Evolutionary conservation across 768 basidiomycete genomes (phyloP).

Genomic region (Dendrothele bispora): DNA sequence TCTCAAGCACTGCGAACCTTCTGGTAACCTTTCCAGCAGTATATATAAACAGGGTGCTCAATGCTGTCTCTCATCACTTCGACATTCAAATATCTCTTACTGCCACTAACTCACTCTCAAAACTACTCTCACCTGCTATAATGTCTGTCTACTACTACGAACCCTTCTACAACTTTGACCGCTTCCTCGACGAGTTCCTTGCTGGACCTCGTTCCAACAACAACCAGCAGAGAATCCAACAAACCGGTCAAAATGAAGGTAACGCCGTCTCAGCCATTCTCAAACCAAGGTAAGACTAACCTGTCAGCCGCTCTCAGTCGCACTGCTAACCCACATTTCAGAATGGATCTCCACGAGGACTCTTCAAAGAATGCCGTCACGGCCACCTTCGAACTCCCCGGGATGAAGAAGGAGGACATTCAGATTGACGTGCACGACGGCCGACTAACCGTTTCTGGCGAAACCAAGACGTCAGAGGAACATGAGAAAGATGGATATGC

Average conservation of each 20-base stretch:
- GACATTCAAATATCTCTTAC: too few species aligned
- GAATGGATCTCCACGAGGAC: constrained; percentile 60
- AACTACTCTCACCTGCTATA: too few species aligned
- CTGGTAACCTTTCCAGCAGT: too few species aligned
- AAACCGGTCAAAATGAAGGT: too few species aligned
- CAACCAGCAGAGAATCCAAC: too few species aligned
- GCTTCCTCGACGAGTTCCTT: constrained; percentile 42
- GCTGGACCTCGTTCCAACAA: constrained; percentile 9
- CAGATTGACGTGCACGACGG: constrained; percentile 53
- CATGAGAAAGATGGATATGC: constrained; percentile 41
- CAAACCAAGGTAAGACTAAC: constrained; percentile 30
- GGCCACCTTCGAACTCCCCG: constrained; percentile 62
- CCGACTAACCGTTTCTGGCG: constrained; percentile 52
- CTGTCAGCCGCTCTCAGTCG: not conserved
- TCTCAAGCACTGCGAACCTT: too few species aligned
- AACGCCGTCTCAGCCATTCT: too few species aligned
- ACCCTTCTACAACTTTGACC: constrained; percentile 43
- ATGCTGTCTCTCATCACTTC: too few species aligned
- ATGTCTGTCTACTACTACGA: constrained; percentile 38
- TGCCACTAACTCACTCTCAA: too few species aligned
- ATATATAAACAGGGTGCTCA: too few species aligned
- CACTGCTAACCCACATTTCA: constrained; percentile 13
- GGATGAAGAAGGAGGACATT: constrained; percentile 53
- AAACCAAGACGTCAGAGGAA: constrained; percentile 36
- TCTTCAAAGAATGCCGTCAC: constrained; percentile 46